These are phyloP conservation scores for Blakeslea trispora DNA, from an alignment of 371 early-diverging fungal species.

Conservation along the genomic window DNA sequence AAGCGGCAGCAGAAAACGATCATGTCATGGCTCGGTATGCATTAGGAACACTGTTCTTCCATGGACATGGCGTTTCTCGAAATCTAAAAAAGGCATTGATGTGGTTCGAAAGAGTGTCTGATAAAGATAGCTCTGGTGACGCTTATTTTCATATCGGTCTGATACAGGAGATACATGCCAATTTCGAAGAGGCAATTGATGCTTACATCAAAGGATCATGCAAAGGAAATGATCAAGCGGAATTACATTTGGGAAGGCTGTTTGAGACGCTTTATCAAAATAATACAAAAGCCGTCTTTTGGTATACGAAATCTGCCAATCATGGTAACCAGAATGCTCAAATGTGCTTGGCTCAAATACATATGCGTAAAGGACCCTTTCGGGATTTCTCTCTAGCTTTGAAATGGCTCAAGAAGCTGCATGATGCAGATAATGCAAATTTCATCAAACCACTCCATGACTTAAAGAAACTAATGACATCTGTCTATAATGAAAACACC, in stretches of 20 bases:
- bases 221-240: neutral
- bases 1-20: slow-evolving; percentile 1
- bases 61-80: slow-evolving; percentile 4
- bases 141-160: neutral
- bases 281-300: neutral
- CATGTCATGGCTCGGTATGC: slow-evolving; percentile 3
- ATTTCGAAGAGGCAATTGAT: neutral
- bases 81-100: slow-evolving; percentile 4
- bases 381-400: neutral
- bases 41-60: neutral
- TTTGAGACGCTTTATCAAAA: neutral
- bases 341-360: neutral
- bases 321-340: neutral
- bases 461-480: no score
- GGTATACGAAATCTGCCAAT: neutral
- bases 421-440: neutral
- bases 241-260: neutral
- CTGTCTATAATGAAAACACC: no score
- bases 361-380: neutral
- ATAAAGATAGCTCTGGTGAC: neutral
- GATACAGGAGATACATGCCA: neutral
- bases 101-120: slow-evolving; percentile 3
- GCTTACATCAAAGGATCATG: neutral
- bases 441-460: no score
- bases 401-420: neutral